Evolutionary conservation across 257 asterid genomes (phyloP), one percentile per base, ranked within the genome.

Genomic region (Penstemon eatonii): DNA sequence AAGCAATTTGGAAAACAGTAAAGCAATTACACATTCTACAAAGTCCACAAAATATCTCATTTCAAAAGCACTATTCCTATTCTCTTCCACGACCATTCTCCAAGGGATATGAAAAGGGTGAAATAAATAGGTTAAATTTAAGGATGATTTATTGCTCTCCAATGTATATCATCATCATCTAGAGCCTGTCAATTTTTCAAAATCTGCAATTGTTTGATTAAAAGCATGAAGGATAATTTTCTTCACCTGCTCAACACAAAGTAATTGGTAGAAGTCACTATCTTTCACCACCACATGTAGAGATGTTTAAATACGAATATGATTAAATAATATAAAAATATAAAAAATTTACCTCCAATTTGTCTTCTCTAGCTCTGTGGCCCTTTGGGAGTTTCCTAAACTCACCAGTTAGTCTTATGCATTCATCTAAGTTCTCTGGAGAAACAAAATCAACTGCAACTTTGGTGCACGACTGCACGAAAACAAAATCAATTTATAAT

Each of bases 361-460:
- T 93, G 85, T 93, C 98, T 83, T 93, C 98, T 73, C 79, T 88
- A 70, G 95, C 95, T 82, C 80, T 93, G 80, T 93, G 98, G 68
- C 73, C 74, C 66, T 60, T 90, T 12, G 98, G 97, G 53, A 93
- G 97, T 74, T 66, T 84, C 80, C 98, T 81, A 69, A 90, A 90
- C 79, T 88, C 98, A 68, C 78, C 95, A 0, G 96, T 83, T 46
- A 93, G 83, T 46, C 80, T 84, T 53, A 90, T 76, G 81, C 96
- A 93, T 74, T 93, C 97, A 0, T 73, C 76, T 44, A 93, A 56
- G 73, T 87, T 93, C 82, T 93, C 98, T 0, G 98, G 98, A 69
- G 98, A 88, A 59, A 93, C 97, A 7, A 93, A 93, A 89, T 93
- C 99, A 0, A 59, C 89, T 0, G 99, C 99, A 42, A 93, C 96